phyloP scores from a whole-genome alignment of 306 rosid species.

The Aeschynomene evenia region DNA sequence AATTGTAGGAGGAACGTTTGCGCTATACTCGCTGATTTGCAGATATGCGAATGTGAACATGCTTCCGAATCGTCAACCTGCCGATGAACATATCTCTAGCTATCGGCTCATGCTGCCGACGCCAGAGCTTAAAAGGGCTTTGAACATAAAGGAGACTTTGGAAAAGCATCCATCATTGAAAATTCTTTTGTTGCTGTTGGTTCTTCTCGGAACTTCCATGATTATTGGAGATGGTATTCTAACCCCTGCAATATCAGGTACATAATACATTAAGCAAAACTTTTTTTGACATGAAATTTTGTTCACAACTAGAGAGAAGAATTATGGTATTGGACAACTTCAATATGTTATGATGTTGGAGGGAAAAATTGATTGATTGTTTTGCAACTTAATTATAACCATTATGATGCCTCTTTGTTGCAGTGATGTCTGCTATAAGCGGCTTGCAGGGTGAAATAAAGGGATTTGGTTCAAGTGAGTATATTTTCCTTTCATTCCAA shows the following conservation, averaged over 20 bases:
- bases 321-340: background rate
- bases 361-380: background rate
- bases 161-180: slow-evolving; percentile 62
- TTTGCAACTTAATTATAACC: slow-evolving; percentile 28
- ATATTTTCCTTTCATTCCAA: slow-evolving; percentile 33
- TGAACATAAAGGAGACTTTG: slow-evolving; percentile 67
- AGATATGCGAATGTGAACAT: slow-evolving; percentile 82
- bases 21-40: slow-evolving; percentile 91
- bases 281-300: background rate
- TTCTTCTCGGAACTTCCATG: slow-evolving; percentile 95
- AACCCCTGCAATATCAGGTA: slow-evolving; percentile 98
- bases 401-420: slow-evolving; percentile 37
- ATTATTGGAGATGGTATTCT: slow-evolving; percentile 95
- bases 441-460: slow-evolving; percentile 73
- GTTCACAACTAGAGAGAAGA: background rate
- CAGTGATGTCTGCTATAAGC: slow-evolving; percentile 95
- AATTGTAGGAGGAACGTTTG: slow-evolving; percentile 94
- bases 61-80: slow-evolving; percentile 90
- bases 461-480: slow-evolving; percentile 75
- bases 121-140: slow-evolving; percentile 88
- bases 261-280: slow-evolving; percentile 13
- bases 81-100: slow-evolving; percentile 88
- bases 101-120: slow-evolving; percentile 90
- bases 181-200: slow-evolving; percentile 68
- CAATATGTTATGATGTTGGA: background rate